phyloP scores from a whole-genome alignment of 2,329 filamentous ascomycete species.

The Escovopsis weberi region DNA sequence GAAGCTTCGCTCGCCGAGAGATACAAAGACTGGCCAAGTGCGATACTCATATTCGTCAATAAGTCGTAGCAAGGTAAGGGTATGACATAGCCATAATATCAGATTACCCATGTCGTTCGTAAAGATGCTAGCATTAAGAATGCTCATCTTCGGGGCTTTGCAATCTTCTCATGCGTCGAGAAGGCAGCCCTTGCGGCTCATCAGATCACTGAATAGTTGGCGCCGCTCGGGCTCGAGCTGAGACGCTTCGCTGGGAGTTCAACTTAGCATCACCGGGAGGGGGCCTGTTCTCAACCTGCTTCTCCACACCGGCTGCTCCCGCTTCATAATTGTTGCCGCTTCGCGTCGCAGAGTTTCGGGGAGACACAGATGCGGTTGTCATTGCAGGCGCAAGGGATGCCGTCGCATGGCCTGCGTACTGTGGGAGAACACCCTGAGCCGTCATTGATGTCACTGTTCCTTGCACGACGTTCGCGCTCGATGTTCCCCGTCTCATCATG shows the following conservation, averaged over 20 bases:
- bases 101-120: constrained; percentile 16
- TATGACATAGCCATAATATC: constrained; percentile 6
- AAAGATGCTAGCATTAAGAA: constrained; percentile 20
- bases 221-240: not conserved
- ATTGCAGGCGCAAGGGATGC: constrained; percentile 33
- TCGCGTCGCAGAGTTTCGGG: constrained; percentile 16
- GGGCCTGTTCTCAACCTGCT: constrained; percentile 31
- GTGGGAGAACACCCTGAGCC: constrained; percentile 38
- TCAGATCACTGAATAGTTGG: constrained; percentile 1
- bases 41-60: constrained; percentile 6
- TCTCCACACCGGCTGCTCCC: constrained; percentile 15
- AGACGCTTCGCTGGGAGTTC: constrained; percentile 3
- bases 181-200: not conserved
- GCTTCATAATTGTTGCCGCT: constrained; percentile 11
- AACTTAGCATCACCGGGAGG: constrained; percentile 12
- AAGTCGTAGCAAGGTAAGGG: constrained; percentile 10
- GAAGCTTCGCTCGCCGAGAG: not conserved
- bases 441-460: constrained; percentile 38
- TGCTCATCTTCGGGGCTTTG: constrained; percentile 13
- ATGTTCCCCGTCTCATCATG: constrained; percentile 36
- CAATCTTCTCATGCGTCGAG: not conserved
- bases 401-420: constrained; percentile 37
- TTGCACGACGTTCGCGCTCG: constrained; percentile 30
- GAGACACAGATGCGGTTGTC: constrained; percentile 22
- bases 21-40: constrained; percentile 3